phyloP scores from a whole-genome alignment of 2,329 filamentous ascomycete genomes.

The Colletotrichum tanaceti region DNA sequence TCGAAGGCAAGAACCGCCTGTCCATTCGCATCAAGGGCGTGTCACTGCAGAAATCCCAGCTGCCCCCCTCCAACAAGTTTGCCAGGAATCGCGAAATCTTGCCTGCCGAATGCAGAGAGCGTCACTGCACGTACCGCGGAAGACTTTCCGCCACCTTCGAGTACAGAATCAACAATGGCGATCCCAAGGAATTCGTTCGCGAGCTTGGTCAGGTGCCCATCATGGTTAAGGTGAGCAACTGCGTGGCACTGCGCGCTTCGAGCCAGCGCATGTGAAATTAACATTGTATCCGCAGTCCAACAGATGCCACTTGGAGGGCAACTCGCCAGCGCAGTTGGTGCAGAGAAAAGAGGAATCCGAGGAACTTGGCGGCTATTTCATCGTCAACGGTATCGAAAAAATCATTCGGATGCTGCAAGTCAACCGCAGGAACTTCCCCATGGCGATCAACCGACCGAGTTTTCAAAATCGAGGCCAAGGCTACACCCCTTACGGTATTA shows the following conservation, averaged over 20 bases:
- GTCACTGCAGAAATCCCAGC: constrained; percentile 81
- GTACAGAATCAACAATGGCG: constrained; percentile 87
- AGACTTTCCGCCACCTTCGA: constrained; percentile 86
- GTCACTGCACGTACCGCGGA: constrained; percentile 91
- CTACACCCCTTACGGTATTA: constrained; percentile 91
- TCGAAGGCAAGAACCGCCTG: constrained; percentile 76
- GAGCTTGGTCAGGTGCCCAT: constrained; percentile 91
- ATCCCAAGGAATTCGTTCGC: constrained; percentile 82
- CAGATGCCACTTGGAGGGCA: constrained; percentile 87
- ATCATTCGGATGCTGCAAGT: constrained; percentile 92
- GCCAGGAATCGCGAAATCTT: constrained; percentile 86
- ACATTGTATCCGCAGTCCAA: constrained; percentile 72
- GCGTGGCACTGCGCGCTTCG: not conserved
- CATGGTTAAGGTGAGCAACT: constrained; percentile 82
- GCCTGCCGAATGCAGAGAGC: constrained; percentile 92
- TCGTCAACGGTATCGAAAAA: constrained; percentile 98
- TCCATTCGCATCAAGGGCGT: constrained; percentile 83
- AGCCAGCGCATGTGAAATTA: constrained; percentile 42
- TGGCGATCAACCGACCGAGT: constrained; percentile 91
- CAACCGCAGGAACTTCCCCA: constrained; percentile 91
- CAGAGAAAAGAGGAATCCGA: constrained; percentile 93
- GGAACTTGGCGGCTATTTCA: constrained; percentile 95
- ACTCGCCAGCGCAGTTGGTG: constrained; percentile 85
- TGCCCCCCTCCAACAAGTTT: constrained; percentile 86
- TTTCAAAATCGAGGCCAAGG: constrained; percentile 87